Percentiles rank a stretch among this genome's conserved stretches.
Conservation (phyloP, 2,329 filamentous ascomycete genomes). For the Beauveria brongniartii region DNA sequence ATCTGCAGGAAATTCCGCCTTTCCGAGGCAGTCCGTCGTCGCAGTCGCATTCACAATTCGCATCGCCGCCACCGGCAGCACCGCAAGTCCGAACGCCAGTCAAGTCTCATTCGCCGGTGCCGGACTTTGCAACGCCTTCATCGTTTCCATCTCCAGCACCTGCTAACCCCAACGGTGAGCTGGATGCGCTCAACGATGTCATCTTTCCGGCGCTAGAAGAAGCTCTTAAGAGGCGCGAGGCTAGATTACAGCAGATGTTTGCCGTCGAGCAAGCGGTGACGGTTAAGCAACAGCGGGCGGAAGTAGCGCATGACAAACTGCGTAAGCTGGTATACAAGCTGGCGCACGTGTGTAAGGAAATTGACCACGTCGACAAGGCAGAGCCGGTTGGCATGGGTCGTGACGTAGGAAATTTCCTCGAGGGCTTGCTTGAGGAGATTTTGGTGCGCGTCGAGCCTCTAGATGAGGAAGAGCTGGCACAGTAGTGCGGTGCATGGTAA, state of each 20-base stretch:
- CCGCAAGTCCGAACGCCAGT: constrained; percentile 14
- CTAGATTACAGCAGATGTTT: constrained; percentile 38
- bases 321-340: constrained; percentile 75
- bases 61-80: constrained; percentile 9
- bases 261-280: constrained; percentile 33
- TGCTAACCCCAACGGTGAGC: constrained; percentile 54
- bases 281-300: constrained; percentile 58
- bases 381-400: constrained; percentile 91
- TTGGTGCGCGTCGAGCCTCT: constrained; percentile 84
- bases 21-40: constrained; percentile 35
- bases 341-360: constrained; percentile 75
- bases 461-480: constrained; percentile 54
- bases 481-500: constrained; percentile 5
- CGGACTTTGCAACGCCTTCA: constrained; percentile 30
- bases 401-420: constrained; percentile 79
- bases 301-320: constrained; percentile 72
- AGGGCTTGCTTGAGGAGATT: constrained; percentile 89
- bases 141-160: constrained; percentile 51
- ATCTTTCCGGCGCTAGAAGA: constrained; percentile 90
- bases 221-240: constrained; percentile 72
- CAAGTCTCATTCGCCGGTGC: constrained; percentile 24
- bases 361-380: constrained; percentile 79
- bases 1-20: constrained; percentile 47
- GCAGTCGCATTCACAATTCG: constrained; percentile 20
- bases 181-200: constrained; percentile 83